These are phyloP conservation scores for Vitis hybrid DNA, from an alignment of 177 flowering plant species.

Conservation along the genomic window DNA sequence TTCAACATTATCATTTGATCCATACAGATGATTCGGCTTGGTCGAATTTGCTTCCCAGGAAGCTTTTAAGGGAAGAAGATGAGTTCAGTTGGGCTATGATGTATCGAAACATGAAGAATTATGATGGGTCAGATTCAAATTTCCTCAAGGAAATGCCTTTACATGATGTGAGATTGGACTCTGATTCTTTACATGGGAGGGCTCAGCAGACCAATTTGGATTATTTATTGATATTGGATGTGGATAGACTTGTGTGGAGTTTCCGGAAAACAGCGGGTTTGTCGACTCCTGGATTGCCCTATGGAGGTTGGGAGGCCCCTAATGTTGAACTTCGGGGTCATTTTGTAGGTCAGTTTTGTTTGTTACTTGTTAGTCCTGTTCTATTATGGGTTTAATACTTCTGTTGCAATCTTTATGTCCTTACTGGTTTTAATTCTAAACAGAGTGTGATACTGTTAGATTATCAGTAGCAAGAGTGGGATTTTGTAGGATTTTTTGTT, in stretches of 20 bases:
- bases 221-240: conserved; percentile 80
- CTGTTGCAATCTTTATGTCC: neutral
- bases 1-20: conserved; percentile 58
- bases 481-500: no score
- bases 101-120: conserved; percentile 59
- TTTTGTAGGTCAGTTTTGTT: conserved; percentile 65
- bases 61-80: conserved; percentile 50
- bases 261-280: conserved; percentile 85
- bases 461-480: no score
- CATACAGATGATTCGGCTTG: conserved; percentile 79
- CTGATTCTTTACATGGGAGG: conserved; percentile 46
- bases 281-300: conserved; percentile 57
- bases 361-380: no score
- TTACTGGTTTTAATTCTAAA: neutral
- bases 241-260: conserved; percentile 84
- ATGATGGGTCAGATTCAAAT: conserved; percentile 13
- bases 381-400: neutral
- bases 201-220: conserved; percentile 92
- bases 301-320: conserved; percentile 87
- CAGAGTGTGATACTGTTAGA: no score
- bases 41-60: conserved; percentile 65
- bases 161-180: conserved; percentile 74
- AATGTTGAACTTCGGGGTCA: conserved; percentile 82
- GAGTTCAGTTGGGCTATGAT: conserved; percentile 56
- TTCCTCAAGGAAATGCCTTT: conserved; percentile 71